Percentiles rank a stretch among this genome's conserved stretches.
Evolutionary conservation across 2,329 filamentous ascomycete genomes (phyloP).

Genomic region (Trichophyton simii): DNA sequence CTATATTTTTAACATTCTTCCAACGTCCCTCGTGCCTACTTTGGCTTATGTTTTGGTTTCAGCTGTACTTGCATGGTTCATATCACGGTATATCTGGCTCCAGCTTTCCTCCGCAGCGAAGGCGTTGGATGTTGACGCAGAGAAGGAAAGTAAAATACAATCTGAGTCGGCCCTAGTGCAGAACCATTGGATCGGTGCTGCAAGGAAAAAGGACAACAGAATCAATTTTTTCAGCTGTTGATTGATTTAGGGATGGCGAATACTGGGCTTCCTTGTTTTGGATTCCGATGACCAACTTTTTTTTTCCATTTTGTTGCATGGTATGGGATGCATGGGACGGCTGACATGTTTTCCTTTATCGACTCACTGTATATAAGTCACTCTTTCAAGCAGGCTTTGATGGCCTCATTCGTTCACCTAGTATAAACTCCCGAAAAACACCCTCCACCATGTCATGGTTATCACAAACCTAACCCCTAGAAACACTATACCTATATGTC

Average conservation of each 20-base stretch:
- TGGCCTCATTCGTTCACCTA: background rate
- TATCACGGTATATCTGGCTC: background rate
- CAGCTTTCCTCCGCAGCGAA: background rate
- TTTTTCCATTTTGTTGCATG: background rate
- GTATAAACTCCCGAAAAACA: background rate
- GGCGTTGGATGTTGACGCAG: background rate
- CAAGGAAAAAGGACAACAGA: background rate
- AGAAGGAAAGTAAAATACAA: background rate
- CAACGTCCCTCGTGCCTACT: conserved; percentile 62
- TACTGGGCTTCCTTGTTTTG: background rate
- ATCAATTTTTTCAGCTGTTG: background rate
- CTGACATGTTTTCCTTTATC: too few relatives aligned
- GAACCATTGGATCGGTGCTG: background rate
- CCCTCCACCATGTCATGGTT: background rate
- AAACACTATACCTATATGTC: background rate
- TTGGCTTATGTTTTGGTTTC: conserved; percentile 55
- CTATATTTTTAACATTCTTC: conserved; percentile 66
- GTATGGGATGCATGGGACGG: background rate
- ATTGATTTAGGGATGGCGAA: background rate
- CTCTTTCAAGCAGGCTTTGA: background rate
- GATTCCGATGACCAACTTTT: background rate
- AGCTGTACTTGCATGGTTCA: conserved; percentile 39
- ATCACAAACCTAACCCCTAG: background rate
- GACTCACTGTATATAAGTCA: background rate
- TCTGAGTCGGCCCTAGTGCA: background rate